Evolutionary conservation across 805 yeast genomes (phyloP), one percentile per base, ranked within the genome.

Genomic region (Starmerella gropengiesseri): DNA sequence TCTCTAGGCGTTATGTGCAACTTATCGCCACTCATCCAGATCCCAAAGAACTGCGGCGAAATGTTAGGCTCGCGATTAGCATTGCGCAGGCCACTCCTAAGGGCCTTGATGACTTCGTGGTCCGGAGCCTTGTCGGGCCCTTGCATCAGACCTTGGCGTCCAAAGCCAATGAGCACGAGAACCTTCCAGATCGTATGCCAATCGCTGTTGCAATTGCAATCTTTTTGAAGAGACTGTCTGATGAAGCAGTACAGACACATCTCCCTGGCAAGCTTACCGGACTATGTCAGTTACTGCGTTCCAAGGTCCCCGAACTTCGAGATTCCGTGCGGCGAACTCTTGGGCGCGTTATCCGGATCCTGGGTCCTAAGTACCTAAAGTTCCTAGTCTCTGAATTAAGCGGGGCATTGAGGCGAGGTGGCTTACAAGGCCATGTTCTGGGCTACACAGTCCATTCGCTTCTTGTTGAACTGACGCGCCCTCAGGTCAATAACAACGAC

Each of bases 271-370:
- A 81, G 11, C 67, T 91, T 50, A 82, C 95, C 0, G 75, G 77
- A 49, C 70, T 86, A n/a, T 86, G 95, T 59, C 96, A 89, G 58
- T 80, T 84, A 23, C 67, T 91, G 59, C 71, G 95, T 51, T 75
- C 91, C 21, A 75, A 84, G 56, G 74, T 87, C 3, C 95, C 85
- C 59, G 94, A 81, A 47, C 66, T 87, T 31, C 77, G 98, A 64
- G 95, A 91, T 55, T 75, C 84, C 2, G 79, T 83, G 8, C 72
- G 98, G 56, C 79, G 77, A 47, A 75, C 80, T 16, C 64, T 91
- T 40, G 77, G 83, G 19, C 73, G 71, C 49, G 75, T 86, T 37
- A 68, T 81, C 2, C 54, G 62, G 1, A 65, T 73, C 23, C 67
- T 89, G 26, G 97, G 97, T 1, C 69, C 94, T 0, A 60, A 62